phyloP scores from a whole-genome alignment of 177 flowering plant genomes.

The Vitis hybrid region DNA sequence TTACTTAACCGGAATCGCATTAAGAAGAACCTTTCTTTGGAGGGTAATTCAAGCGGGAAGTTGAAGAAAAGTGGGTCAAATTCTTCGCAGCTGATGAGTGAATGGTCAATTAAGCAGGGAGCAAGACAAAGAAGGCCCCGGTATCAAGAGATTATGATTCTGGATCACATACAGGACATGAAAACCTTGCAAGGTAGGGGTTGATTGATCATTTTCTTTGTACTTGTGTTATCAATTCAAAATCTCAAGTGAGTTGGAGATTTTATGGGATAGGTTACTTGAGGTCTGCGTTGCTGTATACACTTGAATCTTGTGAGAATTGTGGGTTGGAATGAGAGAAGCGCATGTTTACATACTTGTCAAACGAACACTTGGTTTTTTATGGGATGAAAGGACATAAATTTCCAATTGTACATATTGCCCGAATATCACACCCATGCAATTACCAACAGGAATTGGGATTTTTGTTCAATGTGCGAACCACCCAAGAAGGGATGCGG shows the following conservation, averaged over 20 bases:
- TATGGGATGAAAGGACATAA: no score
- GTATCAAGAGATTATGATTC: slow-evolving; percentile 35
- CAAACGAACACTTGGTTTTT: no score
- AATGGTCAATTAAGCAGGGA: slow-evolving; percentile 42
- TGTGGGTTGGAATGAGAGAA: slow-evolving; percentile 5
- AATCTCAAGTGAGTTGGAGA: no score
- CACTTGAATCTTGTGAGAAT: not conserved
- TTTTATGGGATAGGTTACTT: not conserved
- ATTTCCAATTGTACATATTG: no score
- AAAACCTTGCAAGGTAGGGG: not conserved
- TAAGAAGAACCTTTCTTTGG: slow-evolving; percentile 59
- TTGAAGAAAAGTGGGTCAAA: slow-evolving; percentile 44
- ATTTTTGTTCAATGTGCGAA: no score
- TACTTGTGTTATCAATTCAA: not conserved
- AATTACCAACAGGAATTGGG: no score
- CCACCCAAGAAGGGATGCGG: no score
- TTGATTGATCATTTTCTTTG: not conserved
- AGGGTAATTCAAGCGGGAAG: slow-evolving; percentile 60
- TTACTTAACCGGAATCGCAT: slow-evolving; percentile 58
- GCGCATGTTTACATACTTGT: no score
- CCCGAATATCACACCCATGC: no score
- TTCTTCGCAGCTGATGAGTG: slow-evolving; percentile 40
- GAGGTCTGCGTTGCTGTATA: slow-evolving; percentile 4
- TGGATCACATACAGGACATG: not conserved
- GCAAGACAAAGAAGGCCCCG: slow-evolving; percentile 35